Base-by-base conservation (phyloP, 768 basidiomycete genomes). In the Hydnum rufescens region DNA sequence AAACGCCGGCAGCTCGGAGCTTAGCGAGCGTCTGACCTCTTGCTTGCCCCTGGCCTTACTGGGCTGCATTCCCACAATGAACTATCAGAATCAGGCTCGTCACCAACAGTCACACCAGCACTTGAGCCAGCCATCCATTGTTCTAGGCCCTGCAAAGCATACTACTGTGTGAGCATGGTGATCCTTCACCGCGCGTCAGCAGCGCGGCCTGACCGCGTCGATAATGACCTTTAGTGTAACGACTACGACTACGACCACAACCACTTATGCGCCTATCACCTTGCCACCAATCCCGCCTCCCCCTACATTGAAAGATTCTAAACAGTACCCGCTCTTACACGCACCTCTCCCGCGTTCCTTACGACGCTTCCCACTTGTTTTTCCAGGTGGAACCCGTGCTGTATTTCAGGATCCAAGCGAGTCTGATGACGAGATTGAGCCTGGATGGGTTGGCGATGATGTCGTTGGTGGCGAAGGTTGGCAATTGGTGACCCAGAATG, bases 231-330 rank as follows among this genome's bases (percentile, higher is more conserved):
- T 51, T 28, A 89, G 86, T 51, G 83, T 89, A 60, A 80, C 85
- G 59, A 89, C 86, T 48, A 88, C 82, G n/a, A 89, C 87, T 1
- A 86, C 83, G 0, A 89, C 87, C 1, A 89, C 86, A 1, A 89
- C 87, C 2, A 77, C 80, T 6, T 87, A 89, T 67, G 80, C 86
- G 52, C 86, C 86, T n/a, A 86, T 89, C 57, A 80, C 76, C 34
- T 64, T 89, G 2, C 86, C 86, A 1, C 66, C 79, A 4, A 65
- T 88, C 2, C 83, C 85, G 5, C 67, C 77, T 2, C 83, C 82
- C 2, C 65, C 73, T 0, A 72, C 76, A 5, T 82, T 83, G 22
- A 80, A 78, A 59, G 81, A 87, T 63, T 72, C 79, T 4, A 87
- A 88, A 66, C 70, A 72, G 52, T 89, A 86, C 60, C 86, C 86